Conservation (phyloP, 768 basidiomycete genomes). For the Cytidiella melzeri region DNA sequence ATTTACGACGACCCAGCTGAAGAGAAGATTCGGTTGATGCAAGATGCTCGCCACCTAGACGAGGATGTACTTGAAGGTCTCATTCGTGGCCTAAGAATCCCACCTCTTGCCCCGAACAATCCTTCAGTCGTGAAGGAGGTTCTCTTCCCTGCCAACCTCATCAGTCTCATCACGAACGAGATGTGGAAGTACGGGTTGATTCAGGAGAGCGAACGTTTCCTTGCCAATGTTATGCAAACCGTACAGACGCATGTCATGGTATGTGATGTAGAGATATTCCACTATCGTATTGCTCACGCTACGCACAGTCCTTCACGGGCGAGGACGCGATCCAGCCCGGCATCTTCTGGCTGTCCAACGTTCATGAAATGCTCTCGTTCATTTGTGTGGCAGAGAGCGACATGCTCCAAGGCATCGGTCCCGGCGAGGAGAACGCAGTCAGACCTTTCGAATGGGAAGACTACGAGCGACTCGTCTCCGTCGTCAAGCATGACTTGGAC, state of each 20-base stretch:
- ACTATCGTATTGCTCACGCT: constrained; percentile 11
- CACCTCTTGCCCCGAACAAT: constrained; percentile 81
- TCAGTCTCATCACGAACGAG: constrained; percentile 97
- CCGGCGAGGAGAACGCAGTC: constrained; percentile 87
- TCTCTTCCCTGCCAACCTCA: constrained; percentile 97
- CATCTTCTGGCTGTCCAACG: constrained; percentile 99
- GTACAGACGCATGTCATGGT: constrained; percentile 99
- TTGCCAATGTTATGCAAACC: constrained; percentile 98
- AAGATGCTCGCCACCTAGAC: constrained; percentile 83
- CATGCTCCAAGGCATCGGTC: constrained; percentile 96
- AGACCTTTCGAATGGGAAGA: constrained; percentile 95
- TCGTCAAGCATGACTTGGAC: constrained; percentile 98
- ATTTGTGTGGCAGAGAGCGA: constrained; percentile 99
- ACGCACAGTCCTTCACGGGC: constrained; percentile 70
- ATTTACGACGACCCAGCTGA: constrained; percentile 89
- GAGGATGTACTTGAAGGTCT: constrained; percentile 91
- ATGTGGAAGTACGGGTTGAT: constrained; percentile 99
- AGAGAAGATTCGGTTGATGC: constrained; percentile 92
- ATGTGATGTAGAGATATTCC: constrained; percentile 27
- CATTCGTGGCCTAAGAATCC: constrained; percentile 88
- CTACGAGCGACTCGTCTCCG: constrained; percentile 93
- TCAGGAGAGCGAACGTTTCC: constrained; percentile 92
- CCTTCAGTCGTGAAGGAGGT: constrained; percentile 96
- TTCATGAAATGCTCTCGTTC: constrained; percentile 98
- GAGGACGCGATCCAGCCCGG: constrained; percentile 96